Conservation (phyloP, 1,139 yeast species). For the Waltiozyma sp. region DNA sequence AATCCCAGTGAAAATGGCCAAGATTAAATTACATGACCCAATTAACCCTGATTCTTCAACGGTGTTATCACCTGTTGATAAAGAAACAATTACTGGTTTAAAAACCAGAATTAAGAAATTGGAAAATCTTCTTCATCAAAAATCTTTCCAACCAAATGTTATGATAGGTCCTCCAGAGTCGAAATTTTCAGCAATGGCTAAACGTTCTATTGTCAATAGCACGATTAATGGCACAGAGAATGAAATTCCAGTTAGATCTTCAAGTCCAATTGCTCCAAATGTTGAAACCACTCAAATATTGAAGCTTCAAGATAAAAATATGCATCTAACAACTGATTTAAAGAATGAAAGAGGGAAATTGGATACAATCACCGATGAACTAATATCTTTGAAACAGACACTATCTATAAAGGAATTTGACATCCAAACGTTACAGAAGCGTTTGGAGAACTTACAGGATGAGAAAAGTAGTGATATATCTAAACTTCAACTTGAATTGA, state of each 20-base stretch:
- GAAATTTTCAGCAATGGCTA: constrained; percentile 8
- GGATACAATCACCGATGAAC: constrained; percentile 11
- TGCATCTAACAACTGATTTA: constrained; percentile 5
- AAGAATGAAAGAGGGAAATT: constrained; percentile 7
- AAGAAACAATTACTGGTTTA: constrained; percentile 38
- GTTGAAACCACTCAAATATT: constrained; percentile 3
- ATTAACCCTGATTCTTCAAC: constrained; percentile 1
- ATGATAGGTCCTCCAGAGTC: constrained; percentile 40
- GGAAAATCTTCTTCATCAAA: constrained; percentile 58
- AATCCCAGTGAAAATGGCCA: constrained; percentile 24
- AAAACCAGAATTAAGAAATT: constrained; percentile 49
- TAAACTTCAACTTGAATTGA: constrained; percentile 5
- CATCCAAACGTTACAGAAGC: constrained; percentile 16
- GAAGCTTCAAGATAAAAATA: constrained; percentile 8
- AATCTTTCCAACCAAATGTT: constrained; percentile 43
- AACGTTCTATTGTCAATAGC: constrained; percentile 3
- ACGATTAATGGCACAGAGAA: neutral
- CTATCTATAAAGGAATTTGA: constrained; percentile 25
- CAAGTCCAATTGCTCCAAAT: neutral
- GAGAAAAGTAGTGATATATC: constrained; percentile 10
- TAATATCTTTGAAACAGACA: constrained; percentile 23
- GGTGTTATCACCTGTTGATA: neutral
- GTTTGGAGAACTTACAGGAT: constrained; percentile 14
- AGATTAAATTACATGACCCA: neutral
- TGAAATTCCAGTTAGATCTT: neutral